Percentiles rank a stretch among this genome's conserved stretches.
phyloP scores from a whole-genome alignment of 2,329 filamentous ascomycete genomes.

The Plectosphaerella plurivora region DNA sequence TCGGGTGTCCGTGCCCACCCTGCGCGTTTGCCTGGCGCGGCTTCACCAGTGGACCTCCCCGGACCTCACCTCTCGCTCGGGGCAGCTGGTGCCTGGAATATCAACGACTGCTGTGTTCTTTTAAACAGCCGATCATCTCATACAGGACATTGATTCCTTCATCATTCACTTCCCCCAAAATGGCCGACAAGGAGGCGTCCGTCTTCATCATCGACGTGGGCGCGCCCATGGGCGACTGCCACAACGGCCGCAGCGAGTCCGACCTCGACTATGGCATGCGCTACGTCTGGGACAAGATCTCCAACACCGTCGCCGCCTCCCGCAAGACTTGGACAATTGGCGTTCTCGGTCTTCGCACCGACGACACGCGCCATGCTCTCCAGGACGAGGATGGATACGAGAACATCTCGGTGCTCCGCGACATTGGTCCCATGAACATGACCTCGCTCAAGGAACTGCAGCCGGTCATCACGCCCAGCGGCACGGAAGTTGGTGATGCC shows the following conservation, averaged over 20 bases:
- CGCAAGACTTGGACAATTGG: constrained; percentile 66
- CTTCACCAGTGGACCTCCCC: neutral
- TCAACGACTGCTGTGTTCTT: neutral
- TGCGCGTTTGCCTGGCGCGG: neutral
- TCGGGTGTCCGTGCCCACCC: neutral
- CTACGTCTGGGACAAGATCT: constrained; percentile 90
- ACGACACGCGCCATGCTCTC: constrained; percentile 66
- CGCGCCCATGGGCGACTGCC: constrained; percentile 71
- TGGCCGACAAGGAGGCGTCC: constrained; percentile 91
- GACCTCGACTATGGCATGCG: constrained; percentile 87
- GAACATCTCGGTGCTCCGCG: constrained; percentile 77
- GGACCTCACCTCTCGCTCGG: neutral
- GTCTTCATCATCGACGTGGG: constrained; percentile 91
- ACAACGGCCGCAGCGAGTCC: constrained; percentile 66
- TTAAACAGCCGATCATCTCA: neutral
- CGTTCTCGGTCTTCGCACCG: constrained; percentile 79
- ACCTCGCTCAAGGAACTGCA: constrained; percentile 63
- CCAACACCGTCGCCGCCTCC: constrained; percentile 63
- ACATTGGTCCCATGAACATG: constrained; percentile 57
- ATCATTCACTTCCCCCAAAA: constrained; percentile 31
- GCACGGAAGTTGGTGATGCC: constrained; percentile 69
- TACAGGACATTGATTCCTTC: neutral
- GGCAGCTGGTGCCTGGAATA: neutral
- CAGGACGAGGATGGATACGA: constrained; percentile 69
- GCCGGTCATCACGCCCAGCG: constrained; percentile 60